Base-by-base conservation (phyloP, 164 flowering plant genomes). In the Umbilicus rupestris region DNA sequence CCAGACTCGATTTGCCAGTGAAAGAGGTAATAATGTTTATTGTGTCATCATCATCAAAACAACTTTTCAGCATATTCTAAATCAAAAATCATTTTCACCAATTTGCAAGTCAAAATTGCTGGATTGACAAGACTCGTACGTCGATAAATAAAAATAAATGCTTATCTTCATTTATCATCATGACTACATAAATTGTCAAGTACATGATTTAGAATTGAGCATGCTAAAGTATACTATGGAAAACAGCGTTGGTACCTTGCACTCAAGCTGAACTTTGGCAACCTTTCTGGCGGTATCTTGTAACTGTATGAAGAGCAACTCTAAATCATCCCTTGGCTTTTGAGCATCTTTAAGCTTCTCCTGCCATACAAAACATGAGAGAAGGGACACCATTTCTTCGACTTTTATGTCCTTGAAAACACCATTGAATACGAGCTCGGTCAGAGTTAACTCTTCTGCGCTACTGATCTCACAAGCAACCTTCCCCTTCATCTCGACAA, bases 341-440 rank as follows among this genome's bases (percentile, higher is more conserved):
- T 70, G 81, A 64, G 96, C 87, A 71, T 92, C 97, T 68, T 83
- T 80, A 68, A 95, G 96, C 79, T 88, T 91, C 76, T 95, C 97
- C 73, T 82, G 95, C 99, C 99, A 95, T 62, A 95, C 99, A 73
- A 95, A 87, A 75, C 99, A 95, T 7, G 99, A 92, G 28, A 95
- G 92, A 57, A 95, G 96, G 68, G 99, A 75, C 63, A 95, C 84
- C 96, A 92, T 82, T 67, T 91, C 90, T 71, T 92, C 99, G 67
- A 92, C 89, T 63, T 79, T 85, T 64, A 85, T 74, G 73, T 95
- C 96, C 78, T 89, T 95, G 15, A 95, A 73, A 67, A 81, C 84
- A 46, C 97, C 99, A 78, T 75, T 88, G 72, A 95, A 92, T 85
- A 95, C 81, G 35, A 95, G 94, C 74, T 95, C 97, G 0, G 97